Percentiles rank a stretch among this genome's conserved stretches.
Evolutionary conservation across 108 stramenopile genomes (phyloP).

Genomic region (Stephanodiscus minutulus): DNA sequence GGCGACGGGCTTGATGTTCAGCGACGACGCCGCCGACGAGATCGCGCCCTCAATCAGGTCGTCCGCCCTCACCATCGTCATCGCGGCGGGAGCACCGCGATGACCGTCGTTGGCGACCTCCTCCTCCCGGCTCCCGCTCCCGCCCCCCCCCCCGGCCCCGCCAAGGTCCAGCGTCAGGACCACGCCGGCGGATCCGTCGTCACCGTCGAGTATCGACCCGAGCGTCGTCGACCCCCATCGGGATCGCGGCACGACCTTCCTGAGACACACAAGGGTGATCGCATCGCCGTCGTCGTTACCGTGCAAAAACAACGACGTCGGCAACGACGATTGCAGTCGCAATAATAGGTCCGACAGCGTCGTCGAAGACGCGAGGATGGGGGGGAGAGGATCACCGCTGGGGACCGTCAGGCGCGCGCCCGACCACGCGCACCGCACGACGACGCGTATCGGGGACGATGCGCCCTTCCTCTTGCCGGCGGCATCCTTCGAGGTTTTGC

Average conservation of each 20-base stretch:
- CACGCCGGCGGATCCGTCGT: constrained; percentile 48
- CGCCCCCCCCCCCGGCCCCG: background rate
- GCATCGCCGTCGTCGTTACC: background rate
- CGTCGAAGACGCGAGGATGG: constrained; percentile 14
- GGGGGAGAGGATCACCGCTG: background rate
- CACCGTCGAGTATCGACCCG: constrained; percentile 36
- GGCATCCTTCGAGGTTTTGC: background rate
- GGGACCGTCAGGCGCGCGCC: constrained; percentile 47
- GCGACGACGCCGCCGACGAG: constrained; percentile 32
- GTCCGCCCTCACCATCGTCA: background rate
- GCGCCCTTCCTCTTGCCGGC: constrained; percentile 21
- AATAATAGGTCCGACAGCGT: constrained; percentile 24
- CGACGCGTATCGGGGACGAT: constrained; percentile 32
- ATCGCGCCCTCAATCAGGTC: constrained; percentile 13
- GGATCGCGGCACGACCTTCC: constrained; percentile 19
- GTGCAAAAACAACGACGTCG: constrained; percentile 19
- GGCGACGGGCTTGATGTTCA: constrained; percentile 28
- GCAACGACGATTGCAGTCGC: constrained; percentile 26
- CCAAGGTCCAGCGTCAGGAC: constrained; percentile 39
- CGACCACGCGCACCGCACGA: constrained; percentile 32
- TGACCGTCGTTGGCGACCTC: background rate
- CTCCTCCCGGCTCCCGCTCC: background rate
- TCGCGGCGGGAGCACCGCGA: no score
- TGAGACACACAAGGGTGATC: constrained; percentile 34
- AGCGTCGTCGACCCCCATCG: constrained; percentile 47